Conservation (phyloP, 2,329 filamentous ascomycete species). For the Paecilomyces fulvus region DNA sequence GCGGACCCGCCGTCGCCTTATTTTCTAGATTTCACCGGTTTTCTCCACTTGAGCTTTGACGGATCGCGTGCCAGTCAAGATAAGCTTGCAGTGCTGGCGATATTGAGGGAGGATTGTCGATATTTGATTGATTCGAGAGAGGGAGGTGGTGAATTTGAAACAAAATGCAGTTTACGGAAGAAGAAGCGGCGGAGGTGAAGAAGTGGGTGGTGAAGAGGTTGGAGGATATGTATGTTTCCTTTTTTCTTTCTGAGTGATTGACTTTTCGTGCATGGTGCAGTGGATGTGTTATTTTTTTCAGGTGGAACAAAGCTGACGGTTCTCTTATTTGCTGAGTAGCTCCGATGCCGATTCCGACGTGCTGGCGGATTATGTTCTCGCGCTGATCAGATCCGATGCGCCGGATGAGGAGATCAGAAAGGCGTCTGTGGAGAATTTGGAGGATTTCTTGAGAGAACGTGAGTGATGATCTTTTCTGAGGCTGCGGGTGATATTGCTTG, state of each 20-base stretch:
- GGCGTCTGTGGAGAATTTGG: constrained; percentile 47
- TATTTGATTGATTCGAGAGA: too few relatives aligned
- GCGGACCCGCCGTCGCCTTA: neutral
- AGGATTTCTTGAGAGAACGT: constrained; percentile 52
- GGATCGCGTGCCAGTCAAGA: neutral
- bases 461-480: constrained; percentile 10
- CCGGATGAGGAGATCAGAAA: constrained; percentile 45
- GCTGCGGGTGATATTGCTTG: neutral
- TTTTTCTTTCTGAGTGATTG: neutral
- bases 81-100: too few relatives aligned
- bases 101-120: too few relatives aligned
- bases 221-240: constrained; percentile 45
- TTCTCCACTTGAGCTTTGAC: neutral
- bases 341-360: constrained; percentile 56
- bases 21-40: neutral
- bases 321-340: constrained; percentile 22
- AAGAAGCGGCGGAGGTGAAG: constrained; percentile 46
- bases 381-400: constrained; percentile 49
- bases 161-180: constrained; percentile 47
- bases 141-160: too few relatives aligned
- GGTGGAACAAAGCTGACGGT: neutral
- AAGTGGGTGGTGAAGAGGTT: constrained; percentile 51
- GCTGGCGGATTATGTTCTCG: constrained; percentile 54
- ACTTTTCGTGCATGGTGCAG: neutral
- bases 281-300: neutral